Conservation (phyloP, 768 basidiomycete species). For the Boletales sp. region DNA sequence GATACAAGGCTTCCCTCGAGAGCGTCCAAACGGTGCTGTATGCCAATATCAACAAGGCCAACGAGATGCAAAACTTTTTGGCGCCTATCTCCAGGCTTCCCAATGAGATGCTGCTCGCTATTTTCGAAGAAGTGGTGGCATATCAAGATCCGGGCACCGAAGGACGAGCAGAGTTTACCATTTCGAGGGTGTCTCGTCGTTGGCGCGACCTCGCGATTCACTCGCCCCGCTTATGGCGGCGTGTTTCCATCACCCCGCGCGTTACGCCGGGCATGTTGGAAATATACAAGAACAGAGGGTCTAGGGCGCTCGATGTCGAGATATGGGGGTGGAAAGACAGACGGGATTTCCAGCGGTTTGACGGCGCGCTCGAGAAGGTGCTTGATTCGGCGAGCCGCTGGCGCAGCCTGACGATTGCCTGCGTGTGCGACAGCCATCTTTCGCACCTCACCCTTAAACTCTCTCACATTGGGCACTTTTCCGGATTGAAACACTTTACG, state of each 20-base stretch:
- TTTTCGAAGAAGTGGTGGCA: slow-evolving; percentile 29
- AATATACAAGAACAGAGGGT: slow-evolving; percentile 22
- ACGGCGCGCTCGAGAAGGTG: slow-evolving; percentile 22
- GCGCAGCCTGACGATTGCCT: slow-evolving; percentile 26
- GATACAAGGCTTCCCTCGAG: slow-evolving; percentile 11
- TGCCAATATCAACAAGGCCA: slow-evolving; percentile 21
- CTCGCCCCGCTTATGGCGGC: slow-evolving; percentile 29
- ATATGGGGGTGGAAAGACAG: slow-evolving; percentile 29
- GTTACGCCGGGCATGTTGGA: slow-evolving; percentile 18
- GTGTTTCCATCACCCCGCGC: slow-evolving; percentile 23
- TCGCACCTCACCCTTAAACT: slow-evolving; percentile 28
- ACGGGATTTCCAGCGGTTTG: slow-evolving; percentile 29
- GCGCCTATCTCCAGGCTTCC: slow-evolving; percentile 29
- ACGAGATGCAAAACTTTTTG: slow-evolving; percentile 28
- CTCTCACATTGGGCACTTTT: slow-evolving; percentile 13
- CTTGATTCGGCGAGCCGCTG: slow-evolving; percentile 26
- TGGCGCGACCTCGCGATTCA: slow-evolving; percentile 31
- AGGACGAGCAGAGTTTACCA: slow-evolving; percentile 18
- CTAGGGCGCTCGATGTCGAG: slow-evolving; percentile 26
- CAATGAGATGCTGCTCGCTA: slow-evolving; percentile 28
- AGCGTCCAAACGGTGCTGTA: slow-evolving; percentile 13
- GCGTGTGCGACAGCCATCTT: slow-evolving; percentile 27
- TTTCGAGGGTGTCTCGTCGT: slow-evolving; percentile 30
- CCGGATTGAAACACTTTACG: slow-evolving; percentile 25
- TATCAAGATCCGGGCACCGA: slow-evolving; percentile 20